Evolutionary conservation across 805 yeast genomes (phyloP), one percentile per base, ranked within the genome.

Genomic region (Millerago galiae): DNA sequence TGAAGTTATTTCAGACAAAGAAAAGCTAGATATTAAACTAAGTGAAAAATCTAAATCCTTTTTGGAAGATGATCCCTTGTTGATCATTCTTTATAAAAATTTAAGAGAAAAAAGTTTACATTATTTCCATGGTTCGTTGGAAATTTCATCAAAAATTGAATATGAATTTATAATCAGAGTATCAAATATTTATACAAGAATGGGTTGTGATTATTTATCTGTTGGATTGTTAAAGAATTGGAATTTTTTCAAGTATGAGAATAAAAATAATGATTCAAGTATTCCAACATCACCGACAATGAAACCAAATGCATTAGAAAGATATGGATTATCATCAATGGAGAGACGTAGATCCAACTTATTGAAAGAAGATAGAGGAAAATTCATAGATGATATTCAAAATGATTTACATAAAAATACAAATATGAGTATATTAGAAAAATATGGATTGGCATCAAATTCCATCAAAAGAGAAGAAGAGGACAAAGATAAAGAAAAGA

Each of bases 121-220:
- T 32, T 75, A 78, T 43, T 66, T 73, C 35, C 57, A 68, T 43
- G 83, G 81, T 2, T 68, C 81, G 0, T 41, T 66, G 21, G 58
- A 55, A 29, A 52, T 70, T 5, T 66, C 69, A 8, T 60, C 77
- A 9, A 62, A 50, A 10, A 41, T 55, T 5, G 97, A 91, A 53
- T 77, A 74, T 43, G 66, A 71, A 5, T 80, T 82, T 53, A 72
- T 89, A 13, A 54, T 75, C 11, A 75, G 79, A 48, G 82, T 81
- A 8, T 71, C 84, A 8, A 66, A 72, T 30, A 81, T 88, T 47
- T 85, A 88, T 54, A 71, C 77, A 13, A 69, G 95, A 44, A 87
- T 90, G 96, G 98, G 98, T 0, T 90, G 98, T 63, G 95, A 90
- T 53, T 75, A 79, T 46, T 60, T 91, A 34, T 79, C 89, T 0